Evolutionary conservation across 169 alveolate species (phyloP), one percentile per base, ranked within the genome.

Genomic region (Cytauxzoon felis): DNA sequence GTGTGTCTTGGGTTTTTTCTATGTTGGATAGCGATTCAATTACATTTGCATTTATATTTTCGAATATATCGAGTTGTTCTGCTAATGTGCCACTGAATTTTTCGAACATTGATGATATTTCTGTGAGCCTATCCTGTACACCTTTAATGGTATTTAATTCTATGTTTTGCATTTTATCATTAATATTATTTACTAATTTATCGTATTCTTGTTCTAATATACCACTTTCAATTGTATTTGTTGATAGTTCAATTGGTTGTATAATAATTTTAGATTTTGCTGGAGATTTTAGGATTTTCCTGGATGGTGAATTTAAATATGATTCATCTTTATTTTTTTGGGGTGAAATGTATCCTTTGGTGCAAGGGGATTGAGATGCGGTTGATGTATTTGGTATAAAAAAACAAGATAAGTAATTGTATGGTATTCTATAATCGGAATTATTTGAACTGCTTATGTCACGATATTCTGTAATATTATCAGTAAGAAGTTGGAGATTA

Each of bases 71-170:
- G 27, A 60, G 68, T 56, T 76, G 86, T 30, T 40, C 81, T 29
- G 52, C 81, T 32, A 76, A 41, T 18, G 86, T 66, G 16, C 81
- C 81, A 26, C 66, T 57, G 52, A 76, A 65, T 61, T 76, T 70
- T 34, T 49, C 86, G 48, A 76, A 76, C 86, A 76, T 76, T n/a
- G 86, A 65, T n/a, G 86, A 76, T 0, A 76, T 76, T 29, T 76
- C 86, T 9, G 80, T 2, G 13, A 76, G 67, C 18, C 86, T 52
- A 49, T 66, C 65, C 29, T 76, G 86, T 4, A 76, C 86, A 18
- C 27, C 29, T 42, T 56, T 69, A 34, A 76, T 66, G 18, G 81
- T 65, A 42, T 54, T 51, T 8, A 73, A 60, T 21, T 73, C 79
- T 24, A 27, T 61, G 2, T 59, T 69, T 48, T 76, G 78, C 26